Conservation (phyloP, 2,329 filamentous ascomycete genomes). For the Beauveria brongniartii region DNA sequence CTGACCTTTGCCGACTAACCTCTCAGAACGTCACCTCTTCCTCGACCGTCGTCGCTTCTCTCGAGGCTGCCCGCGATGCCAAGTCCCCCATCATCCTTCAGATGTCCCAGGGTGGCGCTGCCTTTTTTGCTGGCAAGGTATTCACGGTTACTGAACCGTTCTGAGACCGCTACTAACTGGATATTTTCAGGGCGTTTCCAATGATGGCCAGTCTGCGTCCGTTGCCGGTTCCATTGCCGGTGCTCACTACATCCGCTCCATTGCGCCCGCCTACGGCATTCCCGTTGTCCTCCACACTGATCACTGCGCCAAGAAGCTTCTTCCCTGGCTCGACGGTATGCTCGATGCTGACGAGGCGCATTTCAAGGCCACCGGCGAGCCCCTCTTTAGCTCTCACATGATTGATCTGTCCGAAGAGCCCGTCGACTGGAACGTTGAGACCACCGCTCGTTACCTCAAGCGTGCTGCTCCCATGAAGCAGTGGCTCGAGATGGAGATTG, state of each 20-base stretch:
- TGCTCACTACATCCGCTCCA: constrained; percentile 85
- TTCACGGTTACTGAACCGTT: neutral
- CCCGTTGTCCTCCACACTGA: constrained; percentile 95
- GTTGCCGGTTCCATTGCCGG: constrained; percentile 81
- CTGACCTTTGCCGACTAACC: neutral
- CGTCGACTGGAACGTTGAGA: constrained; percentile 84
- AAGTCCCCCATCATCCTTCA: constrained; percentile 92
- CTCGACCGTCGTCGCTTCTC: constrained; percentile 66
- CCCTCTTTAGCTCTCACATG: constrained; percentile 96
- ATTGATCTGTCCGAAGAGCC: constrained; percentile 93
- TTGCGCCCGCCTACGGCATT: constrained; percentile 81
- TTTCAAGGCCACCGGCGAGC: constrained; percentile 89
- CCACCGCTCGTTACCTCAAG: constrained; percentile 88
- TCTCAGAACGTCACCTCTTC: constrained; percentile 78
- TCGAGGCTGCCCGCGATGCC: constrained; percentile 89
- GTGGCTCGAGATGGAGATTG: constrained; percentile 92
- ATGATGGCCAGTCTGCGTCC: constrained; percentile 75
- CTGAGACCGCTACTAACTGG: neutral
- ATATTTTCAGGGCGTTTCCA: constrained; percentile 59
- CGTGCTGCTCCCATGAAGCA: constrained; percentile 94
- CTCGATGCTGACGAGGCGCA: constrained; percentile 87
- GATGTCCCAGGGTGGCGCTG: constrained; percentile 85
- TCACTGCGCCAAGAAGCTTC: constrained; percentile 98
- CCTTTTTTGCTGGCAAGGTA: constrained; percentile 85
- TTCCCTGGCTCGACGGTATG: constrained; percentile 96